A percentile compares a stretch with the other conserved stretches of the same genome.
These are phyloP conservation scores for Coemansia pectinata DNA, from an alignment of 192 early-diverging fungal species.

Conservation along the genomic window DNA sequence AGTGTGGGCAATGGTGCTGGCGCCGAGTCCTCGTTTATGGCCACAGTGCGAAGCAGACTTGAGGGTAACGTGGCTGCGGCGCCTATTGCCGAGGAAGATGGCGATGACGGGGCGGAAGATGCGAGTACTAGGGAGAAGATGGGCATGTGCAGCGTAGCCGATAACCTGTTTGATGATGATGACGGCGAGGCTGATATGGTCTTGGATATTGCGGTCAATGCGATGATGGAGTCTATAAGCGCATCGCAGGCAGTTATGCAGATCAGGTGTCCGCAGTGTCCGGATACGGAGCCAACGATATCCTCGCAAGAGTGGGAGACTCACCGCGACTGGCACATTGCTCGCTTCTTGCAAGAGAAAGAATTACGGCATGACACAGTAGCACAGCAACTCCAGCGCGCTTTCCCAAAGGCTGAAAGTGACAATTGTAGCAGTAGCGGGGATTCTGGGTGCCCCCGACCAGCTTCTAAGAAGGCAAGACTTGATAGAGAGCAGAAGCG, in stretches of 20 bases:
- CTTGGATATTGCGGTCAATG: conserved; percentile 38
- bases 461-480: conserved; percentile 27
- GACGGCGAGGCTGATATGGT: conserved; percentile 25
- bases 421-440: not conserved
- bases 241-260: conserved; percentile 47
- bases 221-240: conserved; percentile 51
- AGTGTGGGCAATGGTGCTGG: not conserved
- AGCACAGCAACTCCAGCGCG: conserved; percentile 26
- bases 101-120: not conserved
- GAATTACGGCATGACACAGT: conserved; percentile 43
- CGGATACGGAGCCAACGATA: conserved; percentile 17
- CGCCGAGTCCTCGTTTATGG: conserved; percentile 24
- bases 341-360: conserved; percentile 43
- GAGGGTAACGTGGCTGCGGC: not conserved
- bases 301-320: conserved; percentile 46
- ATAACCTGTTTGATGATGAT: conserved; percentile 18
- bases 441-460: not conserved
- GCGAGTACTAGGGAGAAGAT: not conserved
- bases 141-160: not conserved
- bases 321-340: conserved; percentile 54
- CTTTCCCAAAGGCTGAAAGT: conserved; percentile 8
- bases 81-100: conserved; percentile 13
- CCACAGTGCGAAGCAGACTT: conserved; percentile 10
- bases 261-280: conserved; percentile 46
- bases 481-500: conserved; percentile 9